Conservation (phyloP, 2,329 filamentous ascomycete genomes). For the Calonectria pauciramosa region DNA sequence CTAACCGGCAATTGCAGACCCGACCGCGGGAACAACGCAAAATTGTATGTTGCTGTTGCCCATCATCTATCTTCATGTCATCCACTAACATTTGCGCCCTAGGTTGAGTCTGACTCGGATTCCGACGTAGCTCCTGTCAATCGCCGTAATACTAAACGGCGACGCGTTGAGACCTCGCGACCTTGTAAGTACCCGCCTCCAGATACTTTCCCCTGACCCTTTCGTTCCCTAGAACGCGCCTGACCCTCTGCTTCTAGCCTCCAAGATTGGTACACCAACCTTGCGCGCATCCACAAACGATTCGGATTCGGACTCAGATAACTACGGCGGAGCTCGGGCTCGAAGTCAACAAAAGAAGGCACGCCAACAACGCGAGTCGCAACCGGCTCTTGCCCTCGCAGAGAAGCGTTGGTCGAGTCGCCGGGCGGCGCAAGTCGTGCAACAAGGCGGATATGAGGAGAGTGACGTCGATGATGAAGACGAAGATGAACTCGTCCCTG, state of each 20-base stretch:
- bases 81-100: constrained; percentile 28
- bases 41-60: constrained; percentile 60
- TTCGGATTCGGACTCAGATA: constrained; percentile 80
- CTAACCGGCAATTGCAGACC: constrained; percentile 56
- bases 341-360: constrained; percentile 82
- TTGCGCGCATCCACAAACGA: constrained; percentile 68
- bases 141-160: constrained; percentile 75
- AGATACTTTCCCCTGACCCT: not conserved
- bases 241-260: constrained; percentile 58
- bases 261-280: constrained; percentile 71
- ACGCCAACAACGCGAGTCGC: constrained; percentile 78
- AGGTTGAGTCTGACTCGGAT: constrained; percentile 74
- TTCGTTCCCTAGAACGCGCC: constrained; percentile 22
- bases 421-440: constrained; percentile 82
- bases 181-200: constrained; percentile 65
- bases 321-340: constrained; percentile 82
- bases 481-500: constrained; percentile 70
- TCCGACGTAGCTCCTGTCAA: constrained; percentile 75
- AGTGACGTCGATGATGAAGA: constrained; percentile 76
- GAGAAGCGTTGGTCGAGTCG: constrained; percentile 95
- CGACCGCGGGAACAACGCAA: constrained; percentile 71
- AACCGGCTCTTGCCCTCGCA: constrained; percentile 75
- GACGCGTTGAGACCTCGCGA: constrained; percentile 75
- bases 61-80: not conserved
- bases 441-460: constrained; percentile 74